Percentiles rank a stretch among this genome's conserved stretches.
Evolutionary conservation across 345 rosid species (phyloP).

Genomic region (Salix brachista): DNA sequence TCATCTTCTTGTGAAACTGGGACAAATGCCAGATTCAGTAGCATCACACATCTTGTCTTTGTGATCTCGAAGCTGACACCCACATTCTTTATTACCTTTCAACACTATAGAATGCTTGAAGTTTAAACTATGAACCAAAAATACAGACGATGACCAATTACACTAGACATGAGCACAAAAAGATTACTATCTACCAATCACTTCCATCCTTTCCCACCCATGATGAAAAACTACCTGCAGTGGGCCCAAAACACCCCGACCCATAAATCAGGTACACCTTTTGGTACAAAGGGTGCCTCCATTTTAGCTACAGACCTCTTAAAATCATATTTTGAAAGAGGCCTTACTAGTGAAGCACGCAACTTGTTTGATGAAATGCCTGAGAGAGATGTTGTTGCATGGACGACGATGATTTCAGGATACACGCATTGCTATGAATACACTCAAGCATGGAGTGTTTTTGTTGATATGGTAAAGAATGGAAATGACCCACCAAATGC

Average conservation of each 20-base stretch:
- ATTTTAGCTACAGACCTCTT: constrained; percentile 66
- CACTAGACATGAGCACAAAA: constrained; percentile 27
- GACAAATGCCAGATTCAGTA: neutral
- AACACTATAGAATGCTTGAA: neutral
- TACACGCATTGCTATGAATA: constrained; percentile 45
- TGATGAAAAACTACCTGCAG: constrained; percentile 40
- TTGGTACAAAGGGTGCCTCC: constrained; percentile 42
- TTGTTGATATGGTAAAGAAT: constrained; percentile 48
- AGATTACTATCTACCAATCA: constrained; percentile 27
- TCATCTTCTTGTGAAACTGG: neutral
- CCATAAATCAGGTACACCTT: constrained; percentile 16
- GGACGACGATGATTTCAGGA: constrained; percentile 67
- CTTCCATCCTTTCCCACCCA: constrained; percentile 35
- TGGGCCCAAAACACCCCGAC: constrained; percentile 26
- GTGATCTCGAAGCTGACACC: neutral
- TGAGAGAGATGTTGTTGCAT: constrained; percentile 63
- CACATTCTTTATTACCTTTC: neutral
- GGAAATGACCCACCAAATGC: constrained; percentile 59
- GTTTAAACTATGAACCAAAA: neutral
- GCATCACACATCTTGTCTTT: neutral
- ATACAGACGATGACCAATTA: neutral
- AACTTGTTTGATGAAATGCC: constrained; percentile 68
- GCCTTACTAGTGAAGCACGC: constrained; percentile 42
- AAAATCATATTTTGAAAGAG: constrained; percentile 42
- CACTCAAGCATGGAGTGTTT: constrained; percentile 51